Percentiles rank a stretch among this genome's conserved stretches.
Conservation (phyloP, 805 yeast genomes). For the Pichia thaimueangensis region DNA sequence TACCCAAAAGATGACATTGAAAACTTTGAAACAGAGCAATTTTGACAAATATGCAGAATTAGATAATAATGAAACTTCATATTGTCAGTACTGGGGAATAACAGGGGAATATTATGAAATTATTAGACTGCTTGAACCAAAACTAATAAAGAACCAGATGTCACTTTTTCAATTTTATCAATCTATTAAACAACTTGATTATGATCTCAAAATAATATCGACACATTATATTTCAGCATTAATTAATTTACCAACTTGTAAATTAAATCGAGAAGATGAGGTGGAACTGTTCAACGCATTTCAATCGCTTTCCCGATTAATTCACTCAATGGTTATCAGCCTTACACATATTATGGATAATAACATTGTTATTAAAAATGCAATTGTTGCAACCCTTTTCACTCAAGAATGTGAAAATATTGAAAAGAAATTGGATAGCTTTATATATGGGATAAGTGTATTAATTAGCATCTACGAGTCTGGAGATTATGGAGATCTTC, state of each 20-base stretch:
- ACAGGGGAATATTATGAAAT: constrained; percentile 1
- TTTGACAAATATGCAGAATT: not conserved
- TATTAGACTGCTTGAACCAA: constrained; percentile 1
- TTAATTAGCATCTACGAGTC: not conserved
- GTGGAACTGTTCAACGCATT: not conserved
- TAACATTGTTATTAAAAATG: not conserved
- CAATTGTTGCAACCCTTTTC: not conserved
- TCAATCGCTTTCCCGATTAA: not conserved
- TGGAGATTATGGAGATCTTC: not conserved
- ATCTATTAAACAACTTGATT: not conserved
- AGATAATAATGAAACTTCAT: not conserved
- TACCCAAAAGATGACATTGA: not conserved
- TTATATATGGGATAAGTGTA: not conserved
- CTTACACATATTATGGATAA: not conserved
- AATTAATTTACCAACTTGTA: not conserved
- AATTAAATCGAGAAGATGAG: not conserved
- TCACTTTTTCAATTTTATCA: constrained; percentile 1
- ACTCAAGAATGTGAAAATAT: not conserved
- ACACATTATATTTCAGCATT: not conserved
- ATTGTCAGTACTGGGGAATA: constrained; percentile 4
- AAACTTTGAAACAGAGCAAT: not conserved
- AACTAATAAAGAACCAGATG: not conserved
- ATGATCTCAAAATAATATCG: not conserved
- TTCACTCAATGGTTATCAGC: not conserved
- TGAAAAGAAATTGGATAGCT: not conserved